Evolutionary conservation across 768 basidiomycete species (phyloP).

Genomic region (Tylopilus rubrobrunneus): DNA sequence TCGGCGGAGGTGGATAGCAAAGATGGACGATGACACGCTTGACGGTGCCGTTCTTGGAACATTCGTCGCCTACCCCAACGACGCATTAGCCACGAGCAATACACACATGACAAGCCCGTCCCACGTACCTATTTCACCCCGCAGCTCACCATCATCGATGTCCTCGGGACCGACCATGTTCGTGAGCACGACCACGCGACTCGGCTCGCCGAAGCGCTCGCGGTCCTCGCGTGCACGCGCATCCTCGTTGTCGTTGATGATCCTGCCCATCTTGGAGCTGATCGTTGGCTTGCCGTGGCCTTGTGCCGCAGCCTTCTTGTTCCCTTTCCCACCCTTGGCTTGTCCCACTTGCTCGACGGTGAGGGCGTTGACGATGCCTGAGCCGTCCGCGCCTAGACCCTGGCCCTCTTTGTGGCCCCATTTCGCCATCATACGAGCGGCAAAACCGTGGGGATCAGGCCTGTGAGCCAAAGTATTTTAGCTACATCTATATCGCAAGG

Average conservation of each 20-base stretch:
- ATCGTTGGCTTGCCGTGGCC: constrained; percentile 37
- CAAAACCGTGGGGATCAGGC: constrained; percentile 70
- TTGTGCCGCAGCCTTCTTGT: constrained; percentile 35
- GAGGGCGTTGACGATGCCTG: constrained; percentile 87
- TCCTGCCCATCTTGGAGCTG: constrained; percentile 77
- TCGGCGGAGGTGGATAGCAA: constrained; percentile 59
- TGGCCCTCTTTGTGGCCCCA: constrained; percentile 96
- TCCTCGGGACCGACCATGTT: constrained; percentile 89
- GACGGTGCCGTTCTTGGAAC: constrained; percentile 86
- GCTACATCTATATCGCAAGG: neutral
- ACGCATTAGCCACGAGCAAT: neutral
- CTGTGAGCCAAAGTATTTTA: constrained; percentile 20
- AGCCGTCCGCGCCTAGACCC: constrained; percentile 80
- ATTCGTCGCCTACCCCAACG: constrained; percentile 69
- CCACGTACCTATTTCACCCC: constrained; percentile 79
- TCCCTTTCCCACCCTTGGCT: constrained; percentile 35
- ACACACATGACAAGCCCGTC: neutral
- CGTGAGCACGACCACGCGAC: constrained; percentile 82
- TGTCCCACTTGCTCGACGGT: constrained; percentile 63
- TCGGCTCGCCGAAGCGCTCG: constrained; percentile 83
- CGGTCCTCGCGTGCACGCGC: constrained; percentile 71
- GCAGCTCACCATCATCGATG: constrained; percentile 76
- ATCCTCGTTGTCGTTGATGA: constrained; percentile 89
- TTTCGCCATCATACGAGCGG: constrained; percentile 88
- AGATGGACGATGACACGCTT: constrained; percentile 85